Conservation (phyloP, 805 yeast species). For the Suhomyces prunicola region DNA sequence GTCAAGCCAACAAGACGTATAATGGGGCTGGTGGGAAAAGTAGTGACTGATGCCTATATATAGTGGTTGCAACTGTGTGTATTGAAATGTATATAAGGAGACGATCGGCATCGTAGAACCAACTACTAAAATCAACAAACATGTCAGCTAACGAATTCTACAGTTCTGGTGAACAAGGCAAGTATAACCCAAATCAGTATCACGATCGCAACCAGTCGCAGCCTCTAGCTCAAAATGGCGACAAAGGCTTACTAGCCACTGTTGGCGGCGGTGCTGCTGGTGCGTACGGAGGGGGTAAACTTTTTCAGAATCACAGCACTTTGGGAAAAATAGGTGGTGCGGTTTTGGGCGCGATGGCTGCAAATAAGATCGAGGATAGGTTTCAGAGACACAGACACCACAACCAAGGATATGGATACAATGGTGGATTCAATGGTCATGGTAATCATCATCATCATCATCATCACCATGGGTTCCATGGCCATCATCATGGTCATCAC, state of each 20-base stretch:
- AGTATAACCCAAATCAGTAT: conserved; percentile 6
- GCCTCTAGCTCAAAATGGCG: conserved; percentile 17
- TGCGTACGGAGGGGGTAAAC: conserved; percentile 25
- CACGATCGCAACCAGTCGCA: conserved; percentile 24
- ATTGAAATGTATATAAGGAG: not conserved
- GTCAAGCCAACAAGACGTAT: not conserved
- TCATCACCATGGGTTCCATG: too few relatives aligned
- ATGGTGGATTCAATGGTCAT: conserved; percentile 7
- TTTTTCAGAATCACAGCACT: conserved; percentile 22
- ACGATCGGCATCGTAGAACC: not conserved
- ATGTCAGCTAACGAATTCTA: conserved; percentile 30
- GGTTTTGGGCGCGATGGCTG: conserved; percentile 26
- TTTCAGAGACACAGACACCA: conserved; percentile 11
- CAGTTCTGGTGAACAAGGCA: conserved; percentile 22
- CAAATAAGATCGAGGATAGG: conserved; percentile 25
- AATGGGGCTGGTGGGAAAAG: not conserved
- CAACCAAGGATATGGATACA: conserved; percentile 9
- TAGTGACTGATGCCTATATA: not conserved
- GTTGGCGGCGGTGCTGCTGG: conserved; percentile 31
- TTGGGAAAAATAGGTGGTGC: conserved; percentile 29
- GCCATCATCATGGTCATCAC: too few relatives aligned
- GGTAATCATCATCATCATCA: too few relatives aligned
- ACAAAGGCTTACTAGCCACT: conserved; percentile 24
- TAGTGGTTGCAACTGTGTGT: not conserved
- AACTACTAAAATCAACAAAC: too few relatives aligned